Conservation (phyloP, 371 early-diverging fungal genomes). For the Sporodiniella umbellata region DNA sequence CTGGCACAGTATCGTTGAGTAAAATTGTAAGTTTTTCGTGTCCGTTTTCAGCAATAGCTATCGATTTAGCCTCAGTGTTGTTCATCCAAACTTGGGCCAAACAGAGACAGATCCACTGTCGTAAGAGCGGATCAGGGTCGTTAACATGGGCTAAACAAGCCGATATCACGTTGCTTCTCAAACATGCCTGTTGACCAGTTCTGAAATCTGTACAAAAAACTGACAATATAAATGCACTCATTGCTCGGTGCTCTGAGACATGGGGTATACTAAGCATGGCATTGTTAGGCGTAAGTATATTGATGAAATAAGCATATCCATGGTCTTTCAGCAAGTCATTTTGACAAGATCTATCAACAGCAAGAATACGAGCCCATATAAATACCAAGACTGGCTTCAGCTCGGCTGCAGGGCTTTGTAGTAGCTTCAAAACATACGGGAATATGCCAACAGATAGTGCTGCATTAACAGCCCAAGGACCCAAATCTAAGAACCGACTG, state of each 20-base stretch:
- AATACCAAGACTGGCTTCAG: constrained; percentile 91
- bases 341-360: constrained; percentile 88
- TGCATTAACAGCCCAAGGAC: constrained; percentile 93
- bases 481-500: constrained; percentile 90
- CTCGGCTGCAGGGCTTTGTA: constrained; percentile 92
- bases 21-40: constrained; percentile 66
- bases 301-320: constrained; percentile 91
- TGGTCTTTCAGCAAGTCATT: constrained; percentile 90
- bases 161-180: constrained; percentile 65
- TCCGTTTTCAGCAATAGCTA: constrained; percentile 67
- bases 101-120: constrained; percentile 90
- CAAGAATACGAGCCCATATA: constrained; percentile 95
- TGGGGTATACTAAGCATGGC: constrained; percentile 62
- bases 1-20: constrained; percentile 72
- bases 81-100: constrained; percentile 84
- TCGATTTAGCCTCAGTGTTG: constrained; percentile 71
- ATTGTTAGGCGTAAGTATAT: constrained; percentile 74
- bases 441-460: constrained; percentile 95
- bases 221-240: constrained; percentile 90
- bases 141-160: constrained; percentile 69
- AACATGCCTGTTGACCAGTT: constrained; percentile 82
- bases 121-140: constrained; percentile 79
- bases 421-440: constrained; percentile 94
- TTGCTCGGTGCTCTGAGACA: constrained; percentile 86
- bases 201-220: constrained; percentile 83